These are phyloP conservation scores for Rachicladosporium sp. DNA, from an alignment of 2,329 filamentous ascomycete species.

Conservation along the genomic window DNA sequence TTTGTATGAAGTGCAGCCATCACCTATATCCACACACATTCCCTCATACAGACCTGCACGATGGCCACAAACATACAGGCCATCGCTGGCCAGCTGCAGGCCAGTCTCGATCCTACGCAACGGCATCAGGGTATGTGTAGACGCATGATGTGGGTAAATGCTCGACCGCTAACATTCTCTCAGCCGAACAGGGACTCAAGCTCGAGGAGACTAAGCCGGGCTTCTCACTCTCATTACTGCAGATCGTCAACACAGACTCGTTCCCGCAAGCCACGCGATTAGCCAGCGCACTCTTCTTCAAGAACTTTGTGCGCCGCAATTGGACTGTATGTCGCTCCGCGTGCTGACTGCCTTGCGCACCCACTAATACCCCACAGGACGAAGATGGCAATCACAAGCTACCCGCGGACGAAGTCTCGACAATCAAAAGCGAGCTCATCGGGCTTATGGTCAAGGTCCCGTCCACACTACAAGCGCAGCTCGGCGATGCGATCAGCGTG, in stretches of 20 bases:
- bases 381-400: slow-evolving; percentile 92
- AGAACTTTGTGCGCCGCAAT: slow-evolving; percentile 91
- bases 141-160: slow-evolving; percentile 1
- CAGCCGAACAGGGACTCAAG: slow-evolving; percentile 73
- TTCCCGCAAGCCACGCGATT: slow-evolving; percentile 70
- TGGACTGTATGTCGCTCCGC: slow-evolving; percentile 54
- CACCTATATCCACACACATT: too few relatives aligned
- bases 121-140: slow-evolving; percentile 68
- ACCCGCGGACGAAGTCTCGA: slow-evolving; percentile 64
- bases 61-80: slow-evolving; percentile 52
- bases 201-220: slow-evolving; percentile 69
- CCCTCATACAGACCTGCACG: slow-evolving; percentile 2
- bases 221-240: slow-evolving; percentile 76
- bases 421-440: slow-evolving; percentile 91
- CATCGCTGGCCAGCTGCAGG: slow-evolving; percentile 74
- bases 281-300: slow-evolving; percentile 85
- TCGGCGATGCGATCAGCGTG: slow-evolving; percentile 91
- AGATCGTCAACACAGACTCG: slow-evolving; percentile 69
- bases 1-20: too few relatives aligned
- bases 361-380: slow-evolving; percentile 40
- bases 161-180: slow-evolving; percentile 5
- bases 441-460: slow-evolving; percentile 93
- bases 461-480: slow-evolving; percentile 74
- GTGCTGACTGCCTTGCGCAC: background rate
- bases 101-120: slow-evolving; percentile 78